Conservation (phyloP, 768 basidiomycete species). For the Boletus vinaceobasis region DNA sequence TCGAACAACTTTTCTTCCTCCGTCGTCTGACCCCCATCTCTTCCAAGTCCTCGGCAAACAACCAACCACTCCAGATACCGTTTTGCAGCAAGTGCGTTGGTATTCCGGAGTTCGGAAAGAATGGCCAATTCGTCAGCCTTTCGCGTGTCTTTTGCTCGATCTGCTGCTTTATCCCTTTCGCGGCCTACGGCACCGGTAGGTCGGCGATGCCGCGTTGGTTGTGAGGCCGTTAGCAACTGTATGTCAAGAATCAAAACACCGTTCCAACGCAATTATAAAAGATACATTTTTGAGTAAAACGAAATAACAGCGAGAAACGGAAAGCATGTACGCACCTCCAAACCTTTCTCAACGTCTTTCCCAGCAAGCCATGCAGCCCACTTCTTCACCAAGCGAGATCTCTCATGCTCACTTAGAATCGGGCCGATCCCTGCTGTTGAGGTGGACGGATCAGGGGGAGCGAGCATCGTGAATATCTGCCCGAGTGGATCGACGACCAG, state of each 20-base stretch:
- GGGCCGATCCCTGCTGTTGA: background rate
- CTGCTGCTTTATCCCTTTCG: slow-evolving; percentile 20
- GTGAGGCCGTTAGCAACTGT: slow-evolving; percentile 24
- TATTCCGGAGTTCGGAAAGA: slow-evolving; percentile 28
- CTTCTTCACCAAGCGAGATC: slow-evolving; percentile 59
- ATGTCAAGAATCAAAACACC: background rate
- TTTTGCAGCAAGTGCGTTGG: slow-evolving; percentile 45
- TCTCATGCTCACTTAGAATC: slow-evolving; percentile 28
- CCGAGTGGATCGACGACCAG: slow-evolving; percentile 25
- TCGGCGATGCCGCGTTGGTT: slow-evolving; percentile 17
- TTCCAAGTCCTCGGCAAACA: slow-evolving; percentile 50
- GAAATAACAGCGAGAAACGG: background rate
- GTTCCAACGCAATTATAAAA: background rate
- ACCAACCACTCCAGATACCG: slow-evolving; percentile 82
- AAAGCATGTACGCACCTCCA: slow-evolving; percentile 49
- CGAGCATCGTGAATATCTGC: slow-evolving; percentile 27
- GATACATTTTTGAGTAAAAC: background rate
- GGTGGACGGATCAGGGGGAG: slow-evolving; percentile 10
- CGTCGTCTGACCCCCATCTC: slow-evolving; percentile 20
- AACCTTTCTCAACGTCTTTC: slow-evolving; percentile 62
- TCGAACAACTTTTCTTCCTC: slow-evolving; percentile 49
- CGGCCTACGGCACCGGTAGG: slow-evolving; percentile 18
- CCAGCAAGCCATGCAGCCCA: slow-evolving; percentile 83
- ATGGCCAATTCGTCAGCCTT: slow-evolving; percentile 24
- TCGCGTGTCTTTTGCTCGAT: slow-evolving; percentile 21